phyloP scores from a whole-genome alignment of 2,329 filamentous ascomycete genomes.

The Aureobasidium sp. region DNA sequence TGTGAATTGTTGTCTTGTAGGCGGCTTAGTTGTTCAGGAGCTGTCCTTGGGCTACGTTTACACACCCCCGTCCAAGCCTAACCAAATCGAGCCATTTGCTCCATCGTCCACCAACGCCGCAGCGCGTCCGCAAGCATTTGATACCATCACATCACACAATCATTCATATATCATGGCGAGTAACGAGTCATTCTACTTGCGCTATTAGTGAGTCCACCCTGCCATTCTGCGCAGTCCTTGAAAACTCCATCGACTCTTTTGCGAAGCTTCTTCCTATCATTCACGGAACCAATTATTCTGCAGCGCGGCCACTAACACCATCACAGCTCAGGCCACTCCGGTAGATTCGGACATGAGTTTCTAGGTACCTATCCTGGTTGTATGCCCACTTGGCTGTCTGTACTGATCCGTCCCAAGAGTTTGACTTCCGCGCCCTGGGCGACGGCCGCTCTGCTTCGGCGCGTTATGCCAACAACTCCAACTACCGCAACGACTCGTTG shows the following conservation, averaged over 20 bases:
- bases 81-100: slow-evolving; percentile 6
- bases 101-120: slow-evolving; percentile 1
- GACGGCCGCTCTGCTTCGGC: slow-evolving; percentile 91
- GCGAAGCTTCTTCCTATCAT: not conserved
- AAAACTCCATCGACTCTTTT: not conserved
- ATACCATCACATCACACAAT: not conserved
- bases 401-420: slow-evolving; percentile 55
- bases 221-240: not conserved
- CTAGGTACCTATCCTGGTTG: slow-evolving; percentile 54
- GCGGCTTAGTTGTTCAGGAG: slow-evolving; percentile 8
- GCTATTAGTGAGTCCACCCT: slow-evolving; percentile 77
- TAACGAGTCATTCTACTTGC: slow-evolving; percentile 85
- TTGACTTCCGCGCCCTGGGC: slow-evolving; percentile 87
- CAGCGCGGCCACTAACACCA: slow-evolving; percentile 6
- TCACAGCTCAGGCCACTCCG: slow-evolving; percentile 85
- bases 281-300: not conserved
- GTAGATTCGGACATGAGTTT: slow-evolving; percentile 96
- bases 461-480: slow-evolving; percentile 98
- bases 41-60: slow-evolving; percentile 6
- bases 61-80: not conserved
- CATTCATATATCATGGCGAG: slow-evolving; percentile 48
- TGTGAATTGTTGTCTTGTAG: slow-evolving; percentile 4
- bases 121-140: not conserved
- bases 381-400: not conserved
- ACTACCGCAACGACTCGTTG: slow-evolving; percentile 96